phyloP scores from a whole-genome alignment of 2,329 filamentous ascomycete genomes.

The Phialophora expanda region DNA sequence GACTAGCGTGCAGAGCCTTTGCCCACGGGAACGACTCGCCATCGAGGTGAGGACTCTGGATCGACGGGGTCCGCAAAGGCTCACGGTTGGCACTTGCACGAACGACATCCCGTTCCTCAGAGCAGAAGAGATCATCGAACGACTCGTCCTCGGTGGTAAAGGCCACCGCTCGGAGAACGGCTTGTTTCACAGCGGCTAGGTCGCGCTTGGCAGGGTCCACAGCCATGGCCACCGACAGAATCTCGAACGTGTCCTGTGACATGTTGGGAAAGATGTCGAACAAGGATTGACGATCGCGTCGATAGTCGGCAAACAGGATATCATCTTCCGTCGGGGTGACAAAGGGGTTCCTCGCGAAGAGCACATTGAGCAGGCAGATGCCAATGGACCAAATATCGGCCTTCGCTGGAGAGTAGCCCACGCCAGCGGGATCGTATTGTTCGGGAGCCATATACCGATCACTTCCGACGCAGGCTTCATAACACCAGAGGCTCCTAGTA shows the following conservation, averaged over 20 bases:
- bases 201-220: slow-evolving; percentile 90
- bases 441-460: slow-evolving; percentile 99
- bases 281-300: slow-evolving; percentile 88
- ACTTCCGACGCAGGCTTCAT: slow-evolving; percentile 91
- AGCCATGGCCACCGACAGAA: slow-evolving; percentile 87
- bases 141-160: slow-evolving; percentile 94
- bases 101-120: slow-evolving; percentile 74
- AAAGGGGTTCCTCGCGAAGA: slow-evolving; percentile 97
- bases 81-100: slow-evolving; percentile 86
- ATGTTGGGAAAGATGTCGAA: slow-evolving; percentile 99
- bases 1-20: slow-evolving; percentile 80
- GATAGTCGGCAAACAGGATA: slow-evolving; percentile 90
- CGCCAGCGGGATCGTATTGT: slow-evolving; percentile 87
- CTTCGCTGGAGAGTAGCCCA: slow-evolving; percentile 88
- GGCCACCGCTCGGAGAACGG: slow-evolving; percentile 77
- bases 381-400: slow-evolving; percentile 98
- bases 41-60: slow-evolving; percentile 83
- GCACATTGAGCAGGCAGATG: slow-evolving; percentile 92
- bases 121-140: slow-evolving; percentile 87
- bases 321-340: slow-evolving; percentile 89
- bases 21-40: slow-evolving; percentile 90
- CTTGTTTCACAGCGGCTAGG: slow-evolving; percentile 75
- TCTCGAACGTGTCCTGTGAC: slow-evolving; percentile 97
- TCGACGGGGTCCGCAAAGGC: slow-evolving; percentile 91
- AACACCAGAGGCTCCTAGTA: slow-evolving; percentile 86